Evolutionary conservation across 768 basidiomycete species (phyloP).

Genomic region (Multifurca ochricompacta): DNA sequence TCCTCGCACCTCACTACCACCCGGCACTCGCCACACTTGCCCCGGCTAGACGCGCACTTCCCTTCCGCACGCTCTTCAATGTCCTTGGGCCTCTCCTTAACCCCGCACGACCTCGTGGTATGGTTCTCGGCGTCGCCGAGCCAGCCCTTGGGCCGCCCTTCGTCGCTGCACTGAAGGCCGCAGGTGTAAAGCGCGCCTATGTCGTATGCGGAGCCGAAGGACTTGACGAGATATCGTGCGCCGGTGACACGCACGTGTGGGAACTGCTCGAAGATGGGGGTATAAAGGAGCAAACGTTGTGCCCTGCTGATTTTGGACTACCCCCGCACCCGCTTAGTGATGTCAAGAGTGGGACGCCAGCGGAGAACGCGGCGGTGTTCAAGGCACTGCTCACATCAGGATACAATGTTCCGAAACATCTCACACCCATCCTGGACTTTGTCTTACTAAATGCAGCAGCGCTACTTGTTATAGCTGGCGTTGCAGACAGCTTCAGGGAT

Average conservation of each 20-base stretch:
- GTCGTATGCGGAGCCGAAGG: constrained; percentile 92
- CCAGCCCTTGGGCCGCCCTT: constrained; percentile 75
- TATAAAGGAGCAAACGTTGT: constrained; percentile 55
- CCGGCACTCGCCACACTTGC: constrained; percentile 75
- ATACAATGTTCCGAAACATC: constrained; percentile 41
- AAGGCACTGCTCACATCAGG: constrained; percentile 53
- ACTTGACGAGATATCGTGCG: constrained; percentile 93
- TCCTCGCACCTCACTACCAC: constrained; percentile 92
- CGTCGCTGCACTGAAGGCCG: constrained; percentile 61
- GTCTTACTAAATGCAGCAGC: constrained; percentile 89
- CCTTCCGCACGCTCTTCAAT: constrained; percentile 97
- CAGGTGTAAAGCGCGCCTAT: constrained; percentile 73
- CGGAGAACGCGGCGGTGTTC: constrained; percentile 76
- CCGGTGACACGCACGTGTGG: constrained; percentile 83
- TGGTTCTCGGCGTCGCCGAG: constrained; percentile 88
- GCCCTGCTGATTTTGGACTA: constrained; percentile 74
- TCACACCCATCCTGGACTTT: constrained; percentile 72
- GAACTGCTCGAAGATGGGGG: constrained; percentile 55
- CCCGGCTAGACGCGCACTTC: constrained; percentile 77
- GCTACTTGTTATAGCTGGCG: constrained; percentile 74
- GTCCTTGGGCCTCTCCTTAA: constrained; percentile 90
- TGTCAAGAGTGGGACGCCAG: constrained; percentile 68
- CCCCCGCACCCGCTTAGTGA: constrained; percentile 54
- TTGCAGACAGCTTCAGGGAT: constrained; percentile 59
- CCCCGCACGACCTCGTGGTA: constrained; percentile 76